Base-by-base conservation (phyloP, 2,329 filamentous ascomycete genomes). In the Ophiocordyceps camponoti-rufipedis region DNA sequence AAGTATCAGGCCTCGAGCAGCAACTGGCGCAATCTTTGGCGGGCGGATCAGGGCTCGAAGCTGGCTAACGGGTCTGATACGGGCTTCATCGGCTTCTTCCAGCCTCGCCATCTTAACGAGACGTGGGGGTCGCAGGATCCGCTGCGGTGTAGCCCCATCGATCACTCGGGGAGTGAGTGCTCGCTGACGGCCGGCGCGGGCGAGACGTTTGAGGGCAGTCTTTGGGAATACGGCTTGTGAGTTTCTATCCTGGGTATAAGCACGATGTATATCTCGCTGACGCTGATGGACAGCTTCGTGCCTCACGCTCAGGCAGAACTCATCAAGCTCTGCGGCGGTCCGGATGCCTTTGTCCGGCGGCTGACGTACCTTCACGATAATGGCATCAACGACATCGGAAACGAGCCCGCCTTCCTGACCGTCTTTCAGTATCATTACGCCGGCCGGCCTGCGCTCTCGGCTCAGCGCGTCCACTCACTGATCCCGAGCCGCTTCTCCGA, bases 161-260 rank as follows among this genome's bases (percentile, higher is more conserved):
- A 81, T 44, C 64, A 65, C 11, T 16, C n/a, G 14, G 65, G 63
- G 7, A 77, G 71, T 1, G 65, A 68, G 41, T 85, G 81, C 58
- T 73, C 69, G 4, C 69, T 80, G 1, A 65, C 81, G 40, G 67
- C 74, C 48, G 72, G 67, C 2, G 78, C 73, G 0, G 68, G 72
- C 7, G 82, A 86, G 58, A 85, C 81, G 0, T 86, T 82, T 51
- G 82, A 87, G 57, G 78, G 74, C 41, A 79, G 74, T 48, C 65
- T 74, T 1, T 87, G 82, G 82, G 73, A 85, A 46, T 86, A 86
- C 55, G 75, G 74, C 14, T 86, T 84, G 70, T 75, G 54, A 51
- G 70, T 63, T 13, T 9, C n/a, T n/a, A n/a, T n/a, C n/a, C n/a
- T n/a, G n/a, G n/a, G n/a, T n/a, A n/a, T n/a, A n/a, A n/a, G n/a